phyloP scores from a whole-genome alignment of 441 rosid species.

The Biscutella laevigata region DNA sequence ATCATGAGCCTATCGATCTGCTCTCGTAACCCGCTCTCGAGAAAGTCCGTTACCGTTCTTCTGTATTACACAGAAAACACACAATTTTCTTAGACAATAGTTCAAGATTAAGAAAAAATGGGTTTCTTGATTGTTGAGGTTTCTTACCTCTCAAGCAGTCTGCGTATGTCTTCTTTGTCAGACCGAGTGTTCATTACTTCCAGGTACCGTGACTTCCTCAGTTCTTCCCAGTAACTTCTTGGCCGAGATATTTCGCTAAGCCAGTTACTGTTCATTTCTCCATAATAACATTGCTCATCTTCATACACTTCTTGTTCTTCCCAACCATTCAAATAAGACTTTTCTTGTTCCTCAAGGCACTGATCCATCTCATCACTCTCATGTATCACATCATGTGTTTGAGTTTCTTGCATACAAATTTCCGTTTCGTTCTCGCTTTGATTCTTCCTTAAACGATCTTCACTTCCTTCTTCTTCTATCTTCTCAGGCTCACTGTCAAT shows the following conservation, averaged over 20 bases:
- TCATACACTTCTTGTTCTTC: slow-evolving; percentile 26
- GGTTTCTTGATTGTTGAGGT: not conserved
- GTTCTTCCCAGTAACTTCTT: slow-evolving; percentile 74
- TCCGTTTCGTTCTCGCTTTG: not conserved
- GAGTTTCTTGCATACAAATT: not conserved
- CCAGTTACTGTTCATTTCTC: slow-evolving; percentile 47
- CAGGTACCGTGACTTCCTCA: slow-evolving; percentile 57
- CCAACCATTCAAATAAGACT: slow-evolving; percentile 8
- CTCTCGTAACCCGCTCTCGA: slow-evolving; percentile 53
- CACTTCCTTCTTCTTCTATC: slow-evolving; percentile 5
- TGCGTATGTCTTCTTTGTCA: slow-evolving; percentile 50
- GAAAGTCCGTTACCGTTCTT: slow-evolving; percentile 65
- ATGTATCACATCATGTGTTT: not conserved
- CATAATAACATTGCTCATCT: slow-evolving; percentile 18
- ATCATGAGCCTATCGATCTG: slow-evolving; percentile 54
- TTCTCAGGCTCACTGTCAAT: not conserved
- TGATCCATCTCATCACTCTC: slow-evolving; percentile 3
- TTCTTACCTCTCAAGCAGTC: slow-evolving; percentile 66
- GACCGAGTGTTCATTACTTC: slow-evolving; percentile 48
- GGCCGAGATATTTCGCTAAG: slow-evolving; percentile 66
- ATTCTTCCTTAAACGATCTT: not conserved
- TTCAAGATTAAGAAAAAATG: not conserved
- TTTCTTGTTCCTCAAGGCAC: slow-evolving; percentile 21
- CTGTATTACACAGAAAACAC: slow-evolving; percentile 29
- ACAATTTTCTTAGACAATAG: not conserved